Base-by-base conservation (phyloP, 2,329 filamentous ascomycete species). In the Phaeosphaeria sp. region DNA sequence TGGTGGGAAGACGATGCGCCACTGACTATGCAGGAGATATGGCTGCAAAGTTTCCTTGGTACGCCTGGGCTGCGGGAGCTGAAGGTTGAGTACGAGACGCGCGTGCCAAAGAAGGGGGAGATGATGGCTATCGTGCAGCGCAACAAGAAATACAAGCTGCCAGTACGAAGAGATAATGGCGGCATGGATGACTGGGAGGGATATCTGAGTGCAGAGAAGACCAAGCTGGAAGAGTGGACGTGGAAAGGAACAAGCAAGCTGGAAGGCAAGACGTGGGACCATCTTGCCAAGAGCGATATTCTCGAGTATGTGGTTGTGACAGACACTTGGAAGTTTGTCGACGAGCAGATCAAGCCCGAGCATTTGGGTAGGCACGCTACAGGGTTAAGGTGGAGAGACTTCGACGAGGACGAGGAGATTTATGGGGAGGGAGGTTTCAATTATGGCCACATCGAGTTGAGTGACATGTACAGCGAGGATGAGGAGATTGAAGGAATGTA, bases 1-100 rank as follows among this genome's bases (percentile, higher is more conserved):
- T 70, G 93, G 76, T 97, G 93, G 93, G 96, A 94, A 82, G 92
- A 97, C 75, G 93, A 97, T 82, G 96, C 96, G 87, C 93, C 93
- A 59, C 86, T 93, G 13, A 20, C 21, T 1, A 63, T 63, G 57
- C 3, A 39, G 1, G 49, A 57, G 17, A 33, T 6, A 2, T 62
- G 60, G 57, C 25, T 60, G 18, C 21, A 30, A 9, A 39, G 18
- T 3, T 60, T 60, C 40, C 36, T 40, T 33, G 60, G 51, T 2
- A 51, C 18, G 7, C 44, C 49, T 1, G 57, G 52, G 6, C 27
- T 63, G 21, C 45, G 52, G 15, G 50, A 51, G 18, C 40, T 63
- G 25, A 53, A 40, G n/a, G 60, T 63, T 24, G 60, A 63, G 44
- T 63, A 63, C 22, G 60, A 60, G 49, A 63, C 60, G 46, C 36